These are phyloP conservation scores for Ulmus americana DNA, from an alignment of 331 rosid genomes.

Conservation along the genomic window DNA sequence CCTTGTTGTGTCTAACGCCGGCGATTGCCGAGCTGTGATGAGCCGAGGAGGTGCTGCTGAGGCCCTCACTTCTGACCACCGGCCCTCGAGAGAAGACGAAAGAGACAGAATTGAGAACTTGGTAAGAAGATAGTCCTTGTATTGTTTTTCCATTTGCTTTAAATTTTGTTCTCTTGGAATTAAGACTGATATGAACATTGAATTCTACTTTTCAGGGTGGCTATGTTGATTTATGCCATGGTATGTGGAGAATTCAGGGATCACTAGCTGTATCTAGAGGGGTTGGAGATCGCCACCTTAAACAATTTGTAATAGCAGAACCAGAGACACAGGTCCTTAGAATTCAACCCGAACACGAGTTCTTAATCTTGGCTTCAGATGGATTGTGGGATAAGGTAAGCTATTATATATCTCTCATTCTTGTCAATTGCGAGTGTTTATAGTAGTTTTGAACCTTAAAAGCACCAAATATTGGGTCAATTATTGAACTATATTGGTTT, in stretches of 20 bases:
- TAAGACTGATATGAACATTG: slow-evolving; percentile 20
- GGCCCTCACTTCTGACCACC: slow-evolving; percentile 77
- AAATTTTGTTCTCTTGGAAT: background rate
- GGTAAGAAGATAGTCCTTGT: slow-evolving; percentile 35
- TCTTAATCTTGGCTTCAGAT: slow-evolving; percentile 82
- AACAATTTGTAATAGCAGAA: slow-evolving; percentile 79
- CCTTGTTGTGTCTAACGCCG: slow-evolving; percentile 70
- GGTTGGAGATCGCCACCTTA: slow-evolving; percentile 74
- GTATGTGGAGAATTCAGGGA: slow-evolving; percentile 84
- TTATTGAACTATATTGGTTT: slow-evolving; percentile 2
- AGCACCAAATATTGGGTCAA: background rate
- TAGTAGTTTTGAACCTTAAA: background rate
- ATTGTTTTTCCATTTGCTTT: background rate
- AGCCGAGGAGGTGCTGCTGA: slow-evolving; percentile 70
- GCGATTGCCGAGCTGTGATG: slow-evolving; percentile 91
- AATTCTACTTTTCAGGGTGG: slow-evolving; percentile 62
- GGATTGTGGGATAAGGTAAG: slow-evolving; percentile 93
- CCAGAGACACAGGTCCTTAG: slow-evolving; percentile 65
- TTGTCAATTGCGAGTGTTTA: background rate
- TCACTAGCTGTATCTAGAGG: slow-evolving; percentile 83
- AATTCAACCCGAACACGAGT: slow-evolving; percentile 61
- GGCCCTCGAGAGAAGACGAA: slow-evolving; percentile 83
- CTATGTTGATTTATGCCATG: slow-evolving; percentile 77
- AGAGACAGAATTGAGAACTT: slow-evolving; percentile 56
- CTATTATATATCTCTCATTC: background rate